phyloP scores from a whole-genome alignment of 345 rosid species.

The Abelmoschus esculentus region DNA sequence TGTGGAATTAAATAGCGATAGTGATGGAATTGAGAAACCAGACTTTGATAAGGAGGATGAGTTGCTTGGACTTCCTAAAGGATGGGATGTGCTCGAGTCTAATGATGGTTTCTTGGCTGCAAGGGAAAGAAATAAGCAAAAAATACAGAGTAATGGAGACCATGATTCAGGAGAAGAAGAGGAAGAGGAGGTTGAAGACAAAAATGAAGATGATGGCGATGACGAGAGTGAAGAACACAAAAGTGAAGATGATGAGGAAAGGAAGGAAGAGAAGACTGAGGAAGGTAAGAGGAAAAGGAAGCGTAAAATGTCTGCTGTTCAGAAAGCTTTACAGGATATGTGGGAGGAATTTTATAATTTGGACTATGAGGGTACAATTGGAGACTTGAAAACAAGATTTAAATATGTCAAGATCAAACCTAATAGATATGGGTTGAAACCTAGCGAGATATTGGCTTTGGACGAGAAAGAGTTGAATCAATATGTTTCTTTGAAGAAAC shows the following conservation, averaged over 20 bases:
- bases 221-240: constrained; percentile 6
- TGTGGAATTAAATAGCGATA: constrained; percentile 34
- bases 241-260: constrained; percentile 8
- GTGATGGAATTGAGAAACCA: constrained; percentile 57
- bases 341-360: constrained; percentile 83
- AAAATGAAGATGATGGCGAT: neutral
- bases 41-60: constrained; percentile 86
- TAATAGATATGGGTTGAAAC: constrained; percentile 51
- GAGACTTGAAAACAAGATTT: constrained; percentile 84
- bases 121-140: constrained; percentile 47
- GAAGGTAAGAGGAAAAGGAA: constrained; percentile 66
- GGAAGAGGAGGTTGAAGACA: constrained; percentile 6
- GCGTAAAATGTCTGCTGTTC: constrained; percentile 48
- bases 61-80: constrained; percentile 67
- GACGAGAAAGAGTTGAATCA: constrained; percentile 79
- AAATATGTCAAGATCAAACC: constrained; percentile 69
- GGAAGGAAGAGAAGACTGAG: constrained; percentile 20
- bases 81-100: constrained; percentile 48
- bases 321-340: constrained; percentile 64
- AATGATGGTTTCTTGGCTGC: constrained; percentile 57
- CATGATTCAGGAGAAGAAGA: constrained; percentile 17
- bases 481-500: constrained; percentile 70
- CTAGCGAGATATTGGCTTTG: constrained; percentile 47
- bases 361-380: constrained; percentile 87
- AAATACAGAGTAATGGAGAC: constrained; percentile 21